Percentiles rank a stretch among this genome's conserved stretches.
Evolutionary conservation across 805 yeast species (phyloP).

Genomic region (Candida endomychidarum): DNA sequence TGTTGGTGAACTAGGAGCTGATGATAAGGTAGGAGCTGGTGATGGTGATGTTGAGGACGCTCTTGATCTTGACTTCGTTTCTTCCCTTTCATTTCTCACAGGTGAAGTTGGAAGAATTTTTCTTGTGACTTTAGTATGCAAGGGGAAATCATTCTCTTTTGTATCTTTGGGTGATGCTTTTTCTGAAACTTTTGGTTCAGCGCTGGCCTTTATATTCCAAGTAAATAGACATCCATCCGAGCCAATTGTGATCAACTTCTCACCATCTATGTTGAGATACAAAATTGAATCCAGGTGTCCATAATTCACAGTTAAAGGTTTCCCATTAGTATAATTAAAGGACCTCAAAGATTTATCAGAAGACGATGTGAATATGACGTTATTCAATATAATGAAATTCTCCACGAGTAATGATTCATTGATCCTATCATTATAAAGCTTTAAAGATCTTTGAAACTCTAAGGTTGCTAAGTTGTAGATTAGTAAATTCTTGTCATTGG

Average conservation of each 20-base stretch:
- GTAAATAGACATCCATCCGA: slow-evolving; percentile 55
- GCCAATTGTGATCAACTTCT: slow-evolving; percentile 44
- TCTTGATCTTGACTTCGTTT: neutral
- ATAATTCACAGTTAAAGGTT: slow-evolving; percentile 52
- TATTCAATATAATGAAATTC: slow-evolving; percentile 33
- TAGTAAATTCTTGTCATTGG: slow-evolving; percentile 49
- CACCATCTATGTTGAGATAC: slow-evolving; percentile 31
- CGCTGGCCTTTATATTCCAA: slow-evolving; percentile 35
- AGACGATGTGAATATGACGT: slow-evolving; percentile 42
- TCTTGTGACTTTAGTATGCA: slow-evolving; percentile 26
- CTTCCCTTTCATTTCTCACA: neutral
- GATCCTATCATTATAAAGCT: slow-evolving; percentile 36
- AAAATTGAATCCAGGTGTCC: slow-evolving; percentile 51
- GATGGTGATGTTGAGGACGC: slow-evolving; percentile 14
- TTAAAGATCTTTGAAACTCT: slow-evolving; percentile 39
- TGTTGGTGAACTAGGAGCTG: slow-evolving; percentile 18
- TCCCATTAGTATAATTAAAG: slow-evolving; percentile 47
- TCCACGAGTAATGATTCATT: slow-evolving; percentile 48
- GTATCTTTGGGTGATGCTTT: slow-evolving; percentile 1
- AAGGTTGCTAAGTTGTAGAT: slow-evolving; percentile 36
- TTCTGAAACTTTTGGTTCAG: neutral
- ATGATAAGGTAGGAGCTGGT: slow-evolving; percentile 7
- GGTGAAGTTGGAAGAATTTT: slow-evolving; percentile 11
- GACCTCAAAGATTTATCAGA: slow-evolving; percentile 59
- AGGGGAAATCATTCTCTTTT: slow-evolving; percentile 14